These are phyloP conservation scores for Boletus sp. DNA, from an alignment of 1,284 basidiomycete genomes.

Conservation along the genomic window DNA sequence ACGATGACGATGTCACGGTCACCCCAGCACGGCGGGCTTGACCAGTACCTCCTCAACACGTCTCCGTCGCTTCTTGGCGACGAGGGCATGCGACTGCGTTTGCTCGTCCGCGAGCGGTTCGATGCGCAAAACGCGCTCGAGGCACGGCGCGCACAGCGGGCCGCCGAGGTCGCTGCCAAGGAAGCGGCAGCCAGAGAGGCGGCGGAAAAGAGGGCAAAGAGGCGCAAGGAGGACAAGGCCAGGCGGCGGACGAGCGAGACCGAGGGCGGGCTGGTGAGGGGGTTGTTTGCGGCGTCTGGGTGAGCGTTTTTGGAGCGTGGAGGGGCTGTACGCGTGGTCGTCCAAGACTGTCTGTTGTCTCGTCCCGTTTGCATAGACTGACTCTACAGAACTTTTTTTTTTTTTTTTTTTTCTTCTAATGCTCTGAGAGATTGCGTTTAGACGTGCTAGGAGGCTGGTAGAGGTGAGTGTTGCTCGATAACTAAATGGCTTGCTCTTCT, in stretches of 20 bases:
- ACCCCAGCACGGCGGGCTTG: constrained; percentile 59
- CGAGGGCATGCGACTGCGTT: constrained; percentile 70
- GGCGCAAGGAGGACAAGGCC: constrained; percentile 10
- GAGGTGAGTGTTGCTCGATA: constrained; percentile 2
- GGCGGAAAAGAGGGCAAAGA: constrained; percentile 10
- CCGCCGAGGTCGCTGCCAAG: constrained; percentile 20
- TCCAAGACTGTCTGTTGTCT: background rate
- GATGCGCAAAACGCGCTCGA: constrained; percentile 29
- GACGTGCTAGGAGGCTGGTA: background rate
- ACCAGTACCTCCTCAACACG: constrained; percentile 71
- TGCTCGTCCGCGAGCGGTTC: constrained; percentile 48
- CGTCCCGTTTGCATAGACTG: constrained; percentile 4
- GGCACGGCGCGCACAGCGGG: constrained; percentile 12
- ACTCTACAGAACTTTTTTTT: too few relatives aligned
- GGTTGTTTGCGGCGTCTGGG: constrained; percentile 18
- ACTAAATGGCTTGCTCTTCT: too few relatives aligned
- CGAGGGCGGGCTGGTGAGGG: constrained; percentile 17
- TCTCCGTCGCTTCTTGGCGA: constrained; percentile 62
- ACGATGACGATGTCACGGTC: background rate
- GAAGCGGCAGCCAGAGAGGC: constrained; percentile 14
- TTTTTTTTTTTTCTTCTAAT: too few relatives aligned
- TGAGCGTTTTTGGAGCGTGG: background rate
- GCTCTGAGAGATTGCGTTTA: background rate
- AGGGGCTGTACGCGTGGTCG: background rate
- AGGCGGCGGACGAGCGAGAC: constrained; percentile 4